Evolutionary conservation across 208 protist species (phyloP).

Genomic region (Wallacemonas collosoma): DNA sequence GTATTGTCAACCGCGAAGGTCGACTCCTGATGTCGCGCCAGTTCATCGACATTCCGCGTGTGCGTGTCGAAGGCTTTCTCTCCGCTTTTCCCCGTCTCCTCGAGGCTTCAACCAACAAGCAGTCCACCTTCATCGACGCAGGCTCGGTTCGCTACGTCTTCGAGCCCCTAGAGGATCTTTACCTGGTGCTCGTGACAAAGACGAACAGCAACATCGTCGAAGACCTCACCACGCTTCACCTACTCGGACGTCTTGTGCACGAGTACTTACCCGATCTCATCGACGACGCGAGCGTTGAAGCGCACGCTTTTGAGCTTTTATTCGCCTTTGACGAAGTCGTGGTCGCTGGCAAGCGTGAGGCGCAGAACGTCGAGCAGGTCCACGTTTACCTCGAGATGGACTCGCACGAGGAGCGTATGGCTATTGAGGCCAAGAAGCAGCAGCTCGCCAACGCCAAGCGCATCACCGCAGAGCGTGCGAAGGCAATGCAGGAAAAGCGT

Average conservation of each 20-base stretch:
- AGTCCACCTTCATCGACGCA: conserved; percentile 98
- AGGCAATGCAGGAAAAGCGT: conserved; percentile 74
- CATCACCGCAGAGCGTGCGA: conserved; percentile 83
- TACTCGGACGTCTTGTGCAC: conserved; percentile 90
- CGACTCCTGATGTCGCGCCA: conserved; percentile 94
- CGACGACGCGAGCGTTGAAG: conserved; percentile 31
- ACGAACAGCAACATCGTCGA: conserved; percentile 98
- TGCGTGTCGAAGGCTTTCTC: conserved; percentile 96
- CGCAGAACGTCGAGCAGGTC: conserved; percentile 94
- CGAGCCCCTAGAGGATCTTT: conserved; percentile 96
- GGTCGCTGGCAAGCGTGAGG: conserved; percentile 94
- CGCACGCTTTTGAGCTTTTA: conserved; percentile 93
- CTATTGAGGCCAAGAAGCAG: conserved; percentile 74
- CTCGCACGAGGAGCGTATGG: conserved; percentile 95
- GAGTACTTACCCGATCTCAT: conserved; percentile 83
- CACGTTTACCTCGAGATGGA: conserved; percentile 97
- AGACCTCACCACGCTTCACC: conserved; percentile 96
- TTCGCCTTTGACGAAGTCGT: conserved; percentile 98
- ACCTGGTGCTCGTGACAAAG: conserved; percentile 95
- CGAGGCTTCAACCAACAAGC: conserved; percentile 73
- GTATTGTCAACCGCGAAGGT: conserved; percentile 81
- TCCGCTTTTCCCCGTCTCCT: conserved; percentile 98
- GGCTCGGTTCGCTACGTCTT: conserved; percentile 97
- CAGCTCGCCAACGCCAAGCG: conserved; percentile 93
- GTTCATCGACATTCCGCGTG: conserved; percentile 96